Percentiles rank a stretch among this genome's conserved stretches.
These are phyloP conservation scores for Knufia petricola DNA, from an alignment of 2,329 filamentous ascomycete genomes.

Conservation along the genomic window DNA sequence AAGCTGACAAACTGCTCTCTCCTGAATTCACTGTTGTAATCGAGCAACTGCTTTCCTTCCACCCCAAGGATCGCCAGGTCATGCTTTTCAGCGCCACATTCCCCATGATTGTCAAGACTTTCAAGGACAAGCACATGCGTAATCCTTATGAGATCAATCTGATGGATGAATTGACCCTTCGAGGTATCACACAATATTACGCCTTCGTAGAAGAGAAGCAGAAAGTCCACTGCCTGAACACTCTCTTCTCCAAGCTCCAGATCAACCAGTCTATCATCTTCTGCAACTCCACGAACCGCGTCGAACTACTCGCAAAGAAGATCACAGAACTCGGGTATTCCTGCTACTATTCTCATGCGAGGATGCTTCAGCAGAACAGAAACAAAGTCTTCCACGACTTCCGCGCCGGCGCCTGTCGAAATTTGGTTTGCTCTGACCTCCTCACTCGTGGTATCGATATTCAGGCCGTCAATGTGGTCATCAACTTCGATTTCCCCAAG, in stretches of 20 bases:
- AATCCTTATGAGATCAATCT: constrained; percentile 97
- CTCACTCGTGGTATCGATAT: constrained; percentile 98
- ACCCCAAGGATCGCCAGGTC: constrained; percentile 94
- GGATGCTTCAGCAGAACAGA: constrained; percentile 92
- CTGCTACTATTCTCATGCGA: constrained; percentile 97
- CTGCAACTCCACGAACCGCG: constrained; percentile 97
- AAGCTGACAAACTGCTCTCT: constrained; percentile 95
- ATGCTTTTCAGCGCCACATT: constrained; percentile 99
- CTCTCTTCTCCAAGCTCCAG: constrained; percentile 95
- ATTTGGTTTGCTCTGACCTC: constrained; percentile 94
- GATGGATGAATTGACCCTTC: constrained; percentile 96
- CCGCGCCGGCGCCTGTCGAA: constrained; percentile 93
- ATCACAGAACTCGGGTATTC: constrained; percentile 98
- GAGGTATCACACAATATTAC: constrained; percentile 98
- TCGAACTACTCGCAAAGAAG: constrained; percentile 95
- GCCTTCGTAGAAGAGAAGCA: constrained; percentile 99
- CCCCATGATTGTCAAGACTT: constrained; percentile 90
- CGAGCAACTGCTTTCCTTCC: constrained; percentile 88
- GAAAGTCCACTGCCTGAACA: constrained; percentile 98
- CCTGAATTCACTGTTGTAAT: constrained; percentile 96
- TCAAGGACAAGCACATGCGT: constrained; percentile 96
- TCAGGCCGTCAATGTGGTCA: constrained; percentile 97
- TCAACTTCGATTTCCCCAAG: constrained; percentile 99
- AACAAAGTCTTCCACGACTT: constrained; percentile 99
- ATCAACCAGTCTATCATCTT: constrained; percentile 99